phyloP scores from a whole-genome alignment of 768 basidiomycete species.

The Kwoniella pini region DNA sequence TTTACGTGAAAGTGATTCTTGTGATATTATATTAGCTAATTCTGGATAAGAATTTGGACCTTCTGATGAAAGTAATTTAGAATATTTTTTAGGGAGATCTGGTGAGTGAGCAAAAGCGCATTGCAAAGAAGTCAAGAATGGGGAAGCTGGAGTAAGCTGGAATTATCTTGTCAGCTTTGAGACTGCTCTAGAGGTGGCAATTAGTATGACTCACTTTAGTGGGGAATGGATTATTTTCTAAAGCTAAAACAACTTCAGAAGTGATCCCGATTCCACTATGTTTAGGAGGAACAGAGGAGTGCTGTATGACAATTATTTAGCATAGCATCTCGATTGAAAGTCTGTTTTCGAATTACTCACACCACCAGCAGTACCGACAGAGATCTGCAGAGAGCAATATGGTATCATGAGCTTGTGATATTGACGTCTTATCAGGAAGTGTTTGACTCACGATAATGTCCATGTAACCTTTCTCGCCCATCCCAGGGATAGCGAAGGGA shows the following conservation, averaged over 20 bases:
- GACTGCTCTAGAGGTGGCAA: not conserved
- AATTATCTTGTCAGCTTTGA: not conserved
- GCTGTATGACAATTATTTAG: conserved; percentile 17
- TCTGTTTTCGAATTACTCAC: conserved; percentile 25
- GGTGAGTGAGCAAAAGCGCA: conserved; percentile 43
- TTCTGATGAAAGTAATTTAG: conserved; percentile 32
- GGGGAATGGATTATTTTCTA: conserved; percentile 48
- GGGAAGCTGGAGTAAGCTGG: conserved; percentile 49
- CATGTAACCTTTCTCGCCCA: conserved; percentile 52
- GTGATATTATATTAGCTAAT: conserved; percentile 32
- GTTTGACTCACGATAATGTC: conserved; percentile 37
- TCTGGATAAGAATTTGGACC: conserved; percentile 32
- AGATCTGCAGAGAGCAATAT: conserved; percentile 20
- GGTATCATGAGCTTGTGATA: not conserved
- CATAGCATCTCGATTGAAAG: not conserved
- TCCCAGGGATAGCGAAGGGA: conserved; percentile 43
- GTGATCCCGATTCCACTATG: conserved; percentile 52
- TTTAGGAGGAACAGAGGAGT: conserved; percentile 48
- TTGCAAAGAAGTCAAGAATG: conserved; percentile 38
- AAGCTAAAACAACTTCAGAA: conserved; percentile 35
- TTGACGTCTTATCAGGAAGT: not conserved
- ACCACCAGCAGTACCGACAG: conserved; percentile 51
- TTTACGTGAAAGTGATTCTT: conserved; percentile 10
- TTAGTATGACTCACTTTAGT: conserved; percentile 24
- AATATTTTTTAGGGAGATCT: conserved; percentile 37